Conservation (phyloP, 495 filamentous ascomycete genomes). For the Xylaria sp. region DNA sequence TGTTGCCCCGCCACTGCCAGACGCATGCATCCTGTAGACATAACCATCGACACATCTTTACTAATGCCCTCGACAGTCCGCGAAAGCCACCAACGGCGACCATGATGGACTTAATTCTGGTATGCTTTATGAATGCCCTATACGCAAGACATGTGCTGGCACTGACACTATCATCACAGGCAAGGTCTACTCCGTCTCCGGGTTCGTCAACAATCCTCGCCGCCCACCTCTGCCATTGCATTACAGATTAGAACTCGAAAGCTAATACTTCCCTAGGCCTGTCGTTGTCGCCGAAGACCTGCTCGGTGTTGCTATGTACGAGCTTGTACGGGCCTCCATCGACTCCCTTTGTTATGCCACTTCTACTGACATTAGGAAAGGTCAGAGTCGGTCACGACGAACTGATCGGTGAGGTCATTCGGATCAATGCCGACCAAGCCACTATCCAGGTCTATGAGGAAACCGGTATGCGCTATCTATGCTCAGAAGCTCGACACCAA, state of each 20-base stretch:
- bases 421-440: constrained; percentile 92
- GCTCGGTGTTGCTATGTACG: constrained; percentile 99
- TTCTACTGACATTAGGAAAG: constrained; percentile 48
- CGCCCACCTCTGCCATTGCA: constrained; percentile 3
- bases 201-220: constrained; percentile 56
- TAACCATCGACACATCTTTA: constrained; percentile 4
- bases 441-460: constrained; percentile 99
- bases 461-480: constrained; percentile 68
- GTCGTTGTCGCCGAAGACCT: constrained; percentile 98
- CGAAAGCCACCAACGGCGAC: constrained; percentile 47
- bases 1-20: constrained; percentile 25
- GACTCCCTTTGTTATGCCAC: constrained; percentile 35
- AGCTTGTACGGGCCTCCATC: constrained; percentile 70
- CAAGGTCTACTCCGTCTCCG: constrained; percentile 82
- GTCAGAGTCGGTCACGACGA: constrained; percentile 87
- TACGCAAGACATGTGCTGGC: neutral
- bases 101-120: constrained; percentile 48
- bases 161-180: constrained; percentile 52
- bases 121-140: constrained; percentile 28
- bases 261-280: constrained; percentile 64
- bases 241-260: neutral
- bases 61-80: constrained; percentile 30
- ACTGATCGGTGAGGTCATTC: constrained; percentile 96
- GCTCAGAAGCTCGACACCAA: neutral
- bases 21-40: neutral